These are phyloP conservation scores for Puccinellia tenuiflora DNA, from an alignment of 176 grass and related monocot genomes.

Conservation along the genomic window DNA sequence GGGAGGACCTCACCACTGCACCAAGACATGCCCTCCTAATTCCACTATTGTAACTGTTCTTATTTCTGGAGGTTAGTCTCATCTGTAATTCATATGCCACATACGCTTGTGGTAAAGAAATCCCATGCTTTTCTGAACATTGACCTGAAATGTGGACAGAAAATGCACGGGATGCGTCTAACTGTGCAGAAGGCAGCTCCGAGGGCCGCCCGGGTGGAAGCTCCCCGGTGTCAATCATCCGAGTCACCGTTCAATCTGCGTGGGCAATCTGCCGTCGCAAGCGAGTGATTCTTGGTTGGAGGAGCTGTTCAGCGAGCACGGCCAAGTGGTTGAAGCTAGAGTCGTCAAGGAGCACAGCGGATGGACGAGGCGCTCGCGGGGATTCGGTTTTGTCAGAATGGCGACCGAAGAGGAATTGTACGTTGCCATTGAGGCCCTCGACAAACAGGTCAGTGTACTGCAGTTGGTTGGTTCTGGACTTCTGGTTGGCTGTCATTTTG, in stretches of 20 bases:
- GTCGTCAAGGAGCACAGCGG: conserved; percentile 58
- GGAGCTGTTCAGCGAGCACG: conserved; percentile 69
- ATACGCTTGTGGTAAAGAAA: not conserved
- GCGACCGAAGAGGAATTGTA: conserved; percentile 57
- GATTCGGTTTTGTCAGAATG: conserved; percentile 90
- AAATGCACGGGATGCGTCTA: conserved; percentile 52
- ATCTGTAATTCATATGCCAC: not conserved
- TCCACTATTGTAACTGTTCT: not conserved
- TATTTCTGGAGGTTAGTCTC: no score
- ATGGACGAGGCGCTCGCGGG: conserved; percentile 52
- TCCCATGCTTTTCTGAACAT: not conserved
- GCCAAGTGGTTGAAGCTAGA: conserved; percentile 67
- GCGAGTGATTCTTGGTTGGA: conserved; percentile 63
- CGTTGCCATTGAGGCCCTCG: conserved; percentile 76
- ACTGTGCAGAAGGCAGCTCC: conserved; percentile 29
- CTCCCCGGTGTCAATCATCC: not conserved
- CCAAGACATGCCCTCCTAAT: no score
- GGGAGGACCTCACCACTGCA: no score
- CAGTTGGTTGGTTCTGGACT: not conserved
- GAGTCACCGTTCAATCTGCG: conserved; percentile 49
- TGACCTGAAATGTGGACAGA: conserved; percentile 32
- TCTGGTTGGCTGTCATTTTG: not conserved
- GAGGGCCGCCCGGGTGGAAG: not conserved
- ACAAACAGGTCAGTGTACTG: conserved; percentile 58
- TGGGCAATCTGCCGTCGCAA: conserved; percentile 78